Conservation (phyloP, 2,329 filamentous ascomycete genomes). For the Aspergillus uvarum region DNA sequence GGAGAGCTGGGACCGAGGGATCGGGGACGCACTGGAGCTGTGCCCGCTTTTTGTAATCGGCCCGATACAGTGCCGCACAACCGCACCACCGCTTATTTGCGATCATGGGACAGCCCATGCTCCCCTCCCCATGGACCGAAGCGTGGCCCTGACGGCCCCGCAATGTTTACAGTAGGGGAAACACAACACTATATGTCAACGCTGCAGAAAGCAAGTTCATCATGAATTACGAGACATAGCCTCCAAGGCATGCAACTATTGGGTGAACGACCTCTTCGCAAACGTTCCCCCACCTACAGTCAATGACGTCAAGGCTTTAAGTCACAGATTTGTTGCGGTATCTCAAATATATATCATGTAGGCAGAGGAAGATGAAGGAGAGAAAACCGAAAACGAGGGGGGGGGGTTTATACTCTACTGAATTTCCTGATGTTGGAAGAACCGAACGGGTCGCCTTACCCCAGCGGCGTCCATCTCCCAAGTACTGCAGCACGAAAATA, state of each 20-base stretch:
- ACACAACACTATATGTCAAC: too few relatives aligned
- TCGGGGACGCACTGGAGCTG: slow-evolving; percentile 1
- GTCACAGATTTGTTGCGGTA: background rate
- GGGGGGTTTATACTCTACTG: background rate
- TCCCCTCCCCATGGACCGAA: background rate
- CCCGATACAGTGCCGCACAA: slow-evolving; percentile 5
- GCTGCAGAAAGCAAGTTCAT: too few relatives aligned
- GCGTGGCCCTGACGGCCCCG: background rate
- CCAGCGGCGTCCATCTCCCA: too few relatives aligned
- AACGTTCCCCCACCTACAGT: too few relatives aligned
- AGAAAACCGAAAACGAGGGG: too few relatives aligned
- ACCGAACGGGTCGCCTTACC: too few relatives aligned
- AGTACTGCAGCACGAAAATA: too few relatives aligned
- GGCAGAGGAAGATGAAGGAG: background rate
- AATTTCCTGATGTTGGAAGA: too few relatives aligned
- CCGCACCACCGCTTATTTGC: background rate
- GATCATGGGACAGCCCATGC: background rate
- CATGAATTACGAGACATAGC: too few relatives aligned
- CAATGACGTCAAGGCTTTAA: background rate
- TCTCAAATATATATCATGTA: background rate
- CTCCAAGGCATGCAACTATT: too few relatives aligned
- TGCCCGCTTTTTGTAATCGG: slow-evolving; percentile 8
- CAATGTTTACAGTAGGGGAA: background rate
- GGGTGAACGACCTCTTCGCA: too few relatives aligned
- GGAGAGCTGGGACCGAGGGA: background rate